These are phyloP conservation scores for Pseudogymnoascus sp. DNA, from an alignment of 2,329 filamentous ascomycete genomes.

Conservation along the genomic window DNA sequence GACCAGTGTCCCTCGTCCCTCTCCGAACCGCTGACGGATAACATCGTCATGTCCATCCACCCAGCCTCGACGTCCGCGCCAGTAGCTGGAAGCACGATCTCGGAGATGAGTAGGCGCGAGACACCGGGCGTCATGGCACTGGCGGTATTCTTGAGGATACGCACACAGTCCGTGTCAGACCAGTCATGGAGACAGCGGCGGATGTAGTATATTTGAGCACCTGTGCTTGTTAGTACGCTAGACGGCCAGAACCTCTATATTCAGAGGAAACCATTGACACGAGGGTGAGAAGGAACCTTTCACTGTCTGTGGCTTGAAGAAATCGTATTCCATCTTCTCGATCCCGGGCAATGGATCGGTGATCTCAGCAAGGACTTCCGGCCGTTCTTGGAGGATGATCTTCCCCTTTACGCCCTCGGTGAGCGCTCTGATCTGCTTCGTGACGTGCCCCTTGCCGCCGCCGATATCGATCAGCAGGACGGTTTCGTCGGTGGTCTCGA, in stretches of 20 bases:
- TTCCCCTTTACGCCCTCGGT: constrained; percentile 11
- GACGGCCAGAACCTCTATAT: not conserved
- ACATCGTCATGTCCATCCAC: constrained; percentile 14
- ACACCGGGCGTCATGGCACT: constrained; percentile 25
- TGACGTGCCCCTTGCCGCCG: constrained; percentile 14
- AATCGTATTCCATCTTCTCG: constrained; percentile 23
- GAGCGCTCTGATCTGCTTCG: constrained; percentile 13
- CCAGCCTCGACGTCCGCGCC: not conserved
- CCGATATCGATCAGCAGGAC: constrained; percentile 20
- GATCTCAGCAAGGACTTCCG: constrained; percentile 10
- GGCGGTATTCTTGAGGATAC: constrained; percentile 28
- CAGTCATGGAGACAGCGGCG: constrained; percentile 33
- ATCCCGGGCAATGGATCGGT: constrained; percentile 15
- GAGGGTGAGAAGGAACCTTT: constrained; percentile 9
- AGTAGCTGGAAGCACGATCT: constrained; percentile 21
- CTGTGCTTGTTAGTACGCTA: constrained; percentile 13
- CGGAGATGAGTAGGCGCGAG: constrained; percentile 23
- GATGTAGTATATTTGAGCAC: constrained; percentile 28
- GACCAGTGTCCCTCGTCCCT: constrained; percentile 12
- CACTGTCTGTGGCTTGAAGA: constrained; percentile 27
- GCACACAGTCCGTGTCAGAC: constrained; percentile 26
- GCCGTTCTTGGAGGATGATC: constrained; percentile 16
- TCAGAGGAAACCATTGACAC: not conserved
- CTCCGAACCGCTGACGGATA: constrained; percentile 13
- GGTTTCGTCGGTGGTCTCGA: constrained; percentile 18